Percentiles rank a stretch among this genome's conserved stretches.
Evolutionary conservation across 257 asterid species (phyloP).

Genomic region (Striga asiatica): DNA sequence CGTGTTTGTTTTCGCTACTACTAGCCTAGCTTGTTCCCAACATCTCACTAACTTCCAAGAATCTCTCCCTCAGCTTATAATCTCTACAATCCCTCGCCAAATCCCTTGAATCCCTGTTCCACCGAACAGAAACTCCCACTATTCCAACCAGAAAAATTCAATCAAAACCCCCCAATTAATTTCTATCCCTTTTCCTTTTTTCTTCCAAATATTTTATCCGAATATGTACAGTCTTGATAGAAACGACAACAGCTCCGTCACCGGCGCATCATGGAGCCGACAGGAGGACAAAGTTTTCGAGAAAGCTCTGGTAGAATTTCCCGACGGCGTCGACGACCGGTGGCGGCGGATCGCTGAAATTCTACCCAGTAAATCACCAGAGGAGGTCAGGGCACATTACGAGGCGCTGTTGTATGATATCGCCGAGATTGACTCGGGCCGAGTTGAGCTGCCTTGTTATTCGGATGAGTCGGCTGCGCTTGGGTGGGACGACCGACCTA

Average conservation of each 20-base stretch:
- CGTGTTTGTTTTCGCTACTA: conserved; percentile 12
- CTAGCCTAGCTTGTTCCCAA: background rate
- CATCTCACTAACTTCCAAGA: conserved; percentile 7
- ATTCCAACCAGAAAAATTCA: background rate
- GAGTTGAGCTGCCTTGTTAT: conserved; percentile 51
- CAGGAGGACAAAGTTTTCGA: conserved; percentile 55
- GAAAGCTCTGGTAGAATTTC: conserved; percentile 39
- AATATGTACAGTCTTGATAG: conserved; percentile 18
- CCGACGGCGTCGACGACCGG: conserved; percentile 44
- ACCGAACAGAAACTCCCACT: conserved; percentile 5
- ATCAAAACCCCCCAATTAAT: background rate
- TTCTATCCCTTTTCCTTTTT: background rate
- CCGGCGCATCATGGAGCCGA: conserved; percentile 33
- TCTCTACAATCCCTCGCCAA: conserved; percentile 15
- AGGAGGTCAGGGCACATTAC: conserved; percentile 45
- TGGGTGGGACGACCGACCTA: conserved; percentile 25
- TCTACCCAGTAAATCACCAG: conserved; percentile 37
- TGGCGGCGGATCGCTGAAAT: conserved; percentile 46
- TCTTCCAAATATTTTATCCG: background rate
- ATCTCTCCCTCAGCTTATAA: conserved; percentile 4
- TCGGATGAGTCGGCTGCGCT: conserved; percentile 20
- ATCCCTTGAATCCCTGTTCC: background rate
- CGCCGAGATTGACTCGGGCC: conserved; percentile 54
- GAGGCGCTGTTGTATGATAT: conserved; percentile 45
- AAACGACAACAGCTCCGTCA: background rate